phyloP scores from a whole-genome alignment of 805 yeast genomes.

The Sugiyamaella mastotermitis region DNA sequence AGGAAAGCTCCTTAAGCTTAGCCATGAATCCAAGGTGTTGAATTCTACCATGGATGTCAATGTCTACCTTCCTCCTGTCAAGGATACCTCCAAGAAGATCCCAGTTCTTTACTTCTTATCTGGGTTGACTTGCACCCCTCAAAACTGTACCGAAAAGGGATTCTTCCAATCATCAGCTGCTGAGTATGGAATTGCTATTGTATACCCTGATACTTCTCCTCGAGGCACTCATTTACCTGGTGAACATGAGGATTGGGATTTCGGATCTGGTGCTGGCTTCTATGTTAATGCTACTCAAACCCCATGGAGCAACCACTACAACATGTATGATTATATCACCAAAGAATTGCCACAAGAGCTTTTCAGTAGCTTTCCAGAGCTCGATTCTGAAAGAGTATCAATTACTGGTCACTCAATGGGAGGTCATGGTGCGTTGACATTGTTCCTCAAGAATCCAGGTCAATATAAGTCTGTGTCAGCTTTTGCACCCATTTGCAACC shows the following conservation, averaged over 20 bases:
- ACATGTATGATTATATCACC: slow-evolving; percentile 80
- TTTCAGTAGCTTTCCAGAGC: slow-evolving; percentile 32
- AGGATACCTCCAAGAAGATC: slow-evolving; percentile 29
- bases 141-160: slow-evolving; percentile 91
- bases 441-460: slow-evolving; percentile 63
- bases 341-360: slow-evolving; percentile 60
- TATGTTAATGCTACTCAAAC: slow-evolving; percentile 76
- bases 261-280: slow-evolving; percentile 95
- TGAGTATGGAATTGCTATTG: slow-evolving; percentile 76
- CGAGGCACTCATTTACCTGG: slow-evolving; percentile 74
- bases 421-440: slow-evolving; percentile 83
- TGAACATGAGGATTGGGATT: slow-evolving; percentile 81
- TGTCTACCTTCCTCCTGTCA: slow-evolving; percentile 60
- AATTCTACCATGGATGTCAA: slow-evolving; percentile 77
- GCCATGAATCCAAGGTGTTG: slow-evolving; percentile 64
- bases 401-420: slow-evolving; percentile 99
- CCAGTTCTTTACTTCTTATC: slow-evolving; percentile 80
- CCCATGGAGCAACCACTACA: slow-evolving; percentile 68
- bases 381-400: slow-evolving; percentile 56
- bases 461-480: slow-evolving; percentile 77
- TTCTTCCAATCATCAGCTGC: slow-evolving; percentile 76
- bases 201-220: slow-evolving; percentile 96
- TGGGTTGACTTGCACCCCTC: slow-evolving; percentile 90
- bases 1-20: slow-evolving; percentile 69
- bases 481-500: slow-evolving; percentile 86